These are phyloP conservation scores for Fusarium nygamai DNA, from an alignment of 2,329 filamentous ascomycete species.

Conservation along the genomic window DNA sequence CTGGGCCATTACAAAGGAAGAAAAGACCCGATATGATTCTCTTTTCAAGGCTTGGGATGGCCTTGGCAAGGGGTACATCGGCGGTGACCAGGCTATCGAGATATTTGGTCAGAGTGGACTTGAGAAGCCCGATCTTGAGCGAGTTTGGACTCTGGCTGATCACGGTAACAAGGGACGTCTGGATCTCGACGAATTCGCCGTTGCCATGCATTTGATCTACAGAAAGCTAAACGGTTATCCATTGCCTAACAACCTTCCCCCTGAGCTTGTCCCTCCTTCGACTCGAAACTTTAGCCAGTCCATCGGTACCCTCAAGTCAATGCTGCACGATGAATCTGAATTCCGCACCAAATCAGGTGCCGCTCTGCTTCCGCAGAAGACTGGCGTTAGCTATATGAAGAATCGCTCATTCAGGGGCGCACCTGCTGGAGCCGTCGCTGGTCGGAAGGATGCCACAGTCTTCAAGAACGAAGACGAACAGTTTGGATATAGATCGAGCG, in stretches of 20 bases:
- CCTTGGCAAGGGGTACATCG: constrained; percentile 90
- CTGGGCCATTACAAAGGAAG: constrained; percentile 98
- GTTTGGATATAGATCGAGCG: constrained; percentile 92
- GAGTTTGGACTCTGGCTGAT: constrained; percentile 94
- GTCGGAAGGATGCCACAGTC: constrained; percentile 92
- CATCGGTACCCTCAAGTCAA: constrained; percentile 89
- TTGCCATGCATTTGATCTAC: constrained; percentile 99
- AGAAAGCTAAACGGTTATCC: constrained; percentile 96
- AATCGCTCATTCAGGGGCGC: constrained; percentile 86
- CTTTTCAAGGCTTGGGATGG: constrained; percentile 98
- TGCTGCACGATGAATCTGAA: constrained; percentile 90
- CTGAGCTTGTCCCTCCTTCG: constrained; percentile 93
- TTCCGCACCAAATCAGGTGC: constrained; percentile 89
- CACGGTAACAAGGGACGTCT: constrained; percentile 93
- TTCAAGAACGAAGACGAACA: constrained; percentile 97
- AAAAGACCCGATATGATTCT: constrained; percentile 96
- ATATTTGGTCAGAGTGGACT: constrained; percentile 97
- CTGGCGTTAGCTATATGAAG: constrained; percentile 98
- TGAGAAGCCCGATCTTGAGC: constrained; percentile 88
- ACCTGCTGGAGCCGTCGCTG: constrained; percentile 64
- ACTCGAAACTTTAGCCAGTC: constrained; percentile 93
- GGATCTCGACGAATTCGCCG: constrained; percentile 96
- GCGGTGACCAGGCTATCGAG: constrained; percentile 91
- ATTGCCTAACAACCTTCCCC: constrained; percentile 84
- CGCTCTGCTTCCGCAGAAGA: constrained; percentile 91